Evolutionary conservation across 108 stramenopile genomes (phyloP).

Genomic region (Poteriospumella lacustris): DNA sequence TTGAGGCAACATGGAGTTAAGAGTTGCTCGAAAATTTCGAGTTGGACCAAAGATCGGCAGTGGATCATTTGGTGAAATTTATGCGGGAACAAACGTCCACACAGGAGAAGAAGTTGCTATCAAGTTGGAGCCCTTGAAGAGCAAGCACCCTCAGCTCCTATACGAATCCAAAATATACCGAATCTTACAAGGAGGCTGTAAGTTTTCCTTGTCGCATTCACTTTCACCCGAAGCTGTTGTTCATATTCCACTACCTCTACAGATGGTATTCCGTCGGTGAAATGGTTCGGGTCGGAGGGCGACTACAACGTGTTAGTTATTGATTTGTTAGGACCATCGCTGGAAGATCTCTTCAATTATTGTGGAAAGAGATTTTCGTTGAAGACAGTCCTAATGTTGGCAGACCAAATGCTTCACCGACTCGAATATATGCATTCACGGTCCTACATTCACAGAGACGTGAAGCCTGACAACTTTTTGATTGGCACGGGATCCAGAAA

Average conservation of each 20-base stretch:
- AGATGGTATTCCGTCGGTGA: conserved; percentile 27
- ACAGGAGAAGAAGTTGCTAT: conserved; percentile 31
- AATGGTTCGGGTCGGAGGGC: conserved; percentile 30
- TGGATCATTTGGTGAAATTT: conserved; percentile 25
- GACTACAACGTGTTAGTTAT: conserved; percentile 29
- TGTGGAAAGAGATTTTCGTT: conserved; percentile 26
- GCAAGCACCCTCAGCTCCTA: conserved; percentile 24
- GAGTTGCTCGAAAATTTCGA: conserved; percentile 27
- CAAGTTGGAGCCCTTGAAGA: conserved; percentile 17
- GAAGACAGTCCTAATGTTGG: conserved; percentile 22
- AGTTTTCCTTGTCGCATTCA: not conserved
- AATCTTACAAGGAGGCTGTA: conserved; percentile 27
- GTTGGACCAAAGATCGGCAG: conserved; percentile 24
- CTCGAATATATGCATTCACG: conserved; percentile 26
- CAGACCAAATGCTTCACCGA: conserved; percentile 27
- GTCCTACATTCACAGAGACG: conserved; percentile 25
- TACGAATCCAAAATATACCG: conserved; percentile 28
- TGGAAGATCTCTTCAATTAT: conserved; percentile 31
- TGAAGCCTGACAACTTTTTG: conserved; percentile 31
- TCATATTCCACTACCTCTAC: not conserved
- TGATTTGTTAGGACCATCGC: conserved; percentile 18
- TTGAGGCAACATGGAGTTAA: conserved; percentile 2
- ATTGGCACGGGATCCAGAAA: conserved; percentile 27
- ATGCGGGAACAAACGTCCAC: conserved; percentile 25
- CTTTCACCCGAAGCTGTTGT: not conserved